phyloP scores from a whole-genome alignment of 768 basidiomycete genomes.

The Suillus subalutaceus region DNA sequence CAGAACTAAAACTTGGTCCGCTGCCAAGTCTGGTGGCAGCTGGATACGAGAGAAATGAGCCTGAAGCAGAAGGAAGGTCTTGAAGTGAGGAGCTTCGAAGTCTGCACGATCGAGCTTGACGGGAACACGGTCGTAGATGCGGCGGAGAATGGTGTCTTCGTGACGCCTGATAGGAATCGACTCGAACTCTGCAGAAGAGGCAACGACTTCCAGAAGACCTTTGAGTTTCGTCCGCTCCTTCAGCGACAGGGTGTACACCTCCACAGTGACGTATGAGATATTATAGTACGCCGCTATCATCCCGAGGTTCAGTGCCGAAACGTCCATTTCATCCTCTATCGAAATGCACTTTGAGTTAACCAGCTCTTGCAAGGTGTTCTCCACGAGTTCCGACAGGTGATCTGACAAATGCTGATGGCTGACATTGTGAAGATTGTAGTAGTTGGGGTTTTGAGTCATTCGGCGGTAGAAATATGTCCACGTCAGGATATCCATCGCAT shows the following conservation, averaged over 20 bases:
- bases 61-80: conserved; percentile 95
- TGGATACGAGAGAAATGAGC: conserved; percentile 95
- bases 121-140: conserved; percentile 95
- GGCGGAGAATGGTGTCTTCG: conserved; percentile 81
- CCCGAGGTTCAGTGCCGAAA: conserved; percentile 89
- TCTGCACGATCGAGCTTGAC: conserved; percentile 87
- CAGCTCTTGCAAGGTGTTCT: conserved; percentile 88
- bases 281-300: conserved; percentile 99
- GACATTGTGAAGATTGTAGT: conserved; percentile 93
- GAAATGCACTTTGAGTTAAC: conserved; percentile 94
- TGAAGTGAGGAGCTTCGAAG: conserved; percentile 96
- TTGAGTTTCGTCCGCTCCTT: conserved; percentile 97
- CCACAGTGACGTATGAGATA: conserved; percentile 94
- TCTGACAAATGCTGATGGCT: conserved; percentile 95
- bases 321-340: conserved; percentile 95
- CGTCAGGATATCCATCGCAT: conserved; percentile 96
- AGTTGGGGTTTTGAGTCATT: conserved; percentile 97
- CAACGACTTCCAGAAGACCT: conserved; percentile 94
- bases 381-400: conserved; percentile 94
- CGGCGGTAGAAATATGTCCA: conserved; percentile 99
- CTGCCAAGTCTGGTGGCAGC: conserved; percentile 90
- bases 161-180: conserved; percentile 92
- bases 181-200: conserved; percentile 97
- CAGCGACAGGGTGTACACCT: conserved; percentile 93
- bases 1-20: conserved; percentile 86